phyloP scores from a whole-genome alignment of 2,329 filamentous ascomycete species.

The Saccharata proteae region DNA sequence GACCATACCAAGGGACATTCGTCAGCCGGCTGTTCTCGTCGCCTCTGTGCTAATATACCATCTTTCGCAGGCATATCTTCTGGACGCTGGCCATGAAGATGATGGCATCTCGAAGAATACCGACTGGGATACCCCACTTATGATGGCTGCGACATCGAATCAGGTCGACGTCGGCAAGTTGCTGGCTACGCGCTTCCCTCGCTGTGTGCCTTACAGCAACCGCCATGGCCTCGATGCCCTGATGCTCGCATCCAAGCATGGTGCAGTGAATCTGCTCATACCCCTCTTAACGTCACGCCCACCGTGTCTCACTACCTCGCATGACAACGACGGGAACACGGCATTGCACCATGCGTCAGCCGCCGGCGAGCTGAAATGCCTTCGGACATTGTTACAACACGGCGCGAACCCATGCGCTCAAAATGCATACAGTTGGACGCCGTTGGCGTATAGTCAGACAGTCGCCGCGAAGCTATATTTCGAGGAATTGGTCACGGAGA shows the following conservation, averaged over 20 bases:
- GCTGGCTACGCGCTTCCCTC: conserved; percentile 52
- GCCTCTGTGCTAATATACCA: not conserved
- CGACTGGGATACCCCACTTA: conserved; percentile 66
- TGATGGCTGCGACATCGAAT: conserved; percentile 59
- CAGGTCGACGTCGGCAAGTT: conserved; percentile 64
- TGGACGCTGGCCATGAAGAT: conserved; percentile 65
- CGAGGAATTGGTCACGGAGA: conserved; percentile 61
- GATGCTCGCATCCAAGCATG: conserved; percentile 28
- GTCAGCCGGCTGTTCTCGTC: not conserved
- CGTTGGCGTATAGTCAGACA: conserved; percentile 70
- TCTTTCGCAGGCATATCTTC: conserved; percentile 43
- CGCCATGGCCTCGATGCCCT: conserved; percentile 55
- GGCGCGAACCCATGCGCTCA: conserved; percentile 61
- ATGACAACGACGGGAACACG: conserved; percentile 67
- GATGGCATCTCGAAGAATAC: conserved; percentile 65
- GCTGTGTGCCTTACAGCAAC: conserved; percentile 54
- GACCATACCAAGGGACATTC: too few species aligned
- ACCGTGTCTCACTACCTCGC: conserved; percentile 21
- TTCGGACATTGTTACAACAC: conserved; percentile 64
- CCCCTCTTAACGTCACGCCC: conserved; percentile 20
- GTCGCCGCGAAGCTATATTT: conserved; percentile 78
- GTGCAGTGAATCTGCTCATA: conserved; percentile 32
- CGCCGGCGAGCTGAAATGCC: conserved; percentile 64
- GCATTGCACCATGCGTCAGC: conserved; percentile 77
- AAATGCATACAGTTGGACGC: conserved; percentile 72